Conservation (phyloP, 2,329 filamentous ascomycete genomes). For the Taxawa tesnikishii region DNA sequence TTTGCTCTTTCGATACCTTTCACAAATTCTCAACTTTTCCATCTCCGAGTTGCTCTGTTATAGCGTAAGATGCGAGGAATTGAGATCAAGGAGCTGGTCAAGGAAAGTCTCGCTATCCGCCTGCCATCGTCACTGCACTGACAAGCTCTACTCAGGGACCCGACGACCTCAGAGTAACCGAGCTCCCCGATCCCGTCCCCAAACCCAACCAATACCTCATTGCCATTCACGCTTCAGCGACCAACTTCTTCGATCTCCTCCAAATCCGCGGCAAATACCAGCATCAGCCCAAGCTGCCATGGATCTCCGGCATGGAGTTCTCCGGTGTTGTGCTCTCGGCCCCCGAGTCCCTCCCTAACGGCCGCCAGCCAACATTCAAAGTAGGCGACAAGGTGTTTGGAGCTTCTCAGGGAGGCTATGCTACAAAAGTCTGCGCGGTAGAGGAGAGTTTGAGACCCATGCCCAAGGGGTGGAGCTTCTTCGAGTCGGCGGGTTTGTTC, state of each 20-base stretch:
- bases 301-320: conserved; percentile 81
- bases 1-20: no score
- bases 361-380: conserved; percentile 42
- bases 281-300: conserved; percentile 76
- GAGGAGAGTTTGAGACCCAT: conserved; percentile 62
- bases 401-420: conserved; percentile 74
- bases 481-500: conserved; percentile 78
- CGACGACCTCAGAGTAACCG: conserved; percentile 61
- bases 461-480: conserved; percentile 69
- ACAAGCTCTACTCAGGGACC: conserved; percentile 47
- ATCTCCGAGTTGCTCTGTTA: no score
- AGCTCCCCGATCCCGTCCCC: conserved; percentile 63
- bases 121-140: background rate
- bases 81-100: conserved; percentile 59
- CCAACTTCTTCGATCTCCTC: conserved; percentile 95
- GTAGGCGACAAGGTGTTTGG: conserved; percentile 79
- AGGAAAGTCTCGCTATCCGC: conserved; percentile 3
- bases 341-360: conserved; percentile 35
- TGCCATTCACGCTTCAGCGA: conserved; percentile 71
- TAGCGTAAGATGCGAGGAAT: conserved; percentile 76
- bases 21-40: no score
- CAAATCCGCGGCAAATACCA: conserved; percentile 96
- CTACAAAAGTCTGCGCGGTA: conserved; percentile 55
- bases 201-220: conserved; percentile 69
- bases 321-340: conserved; percentile 61